Evolutionary conservation across 2,329 filamentous ascomycete species (phyloP), one percentile per base, ranked within the genome.

Genomic region (Ceratocystis destructans): DNA sequence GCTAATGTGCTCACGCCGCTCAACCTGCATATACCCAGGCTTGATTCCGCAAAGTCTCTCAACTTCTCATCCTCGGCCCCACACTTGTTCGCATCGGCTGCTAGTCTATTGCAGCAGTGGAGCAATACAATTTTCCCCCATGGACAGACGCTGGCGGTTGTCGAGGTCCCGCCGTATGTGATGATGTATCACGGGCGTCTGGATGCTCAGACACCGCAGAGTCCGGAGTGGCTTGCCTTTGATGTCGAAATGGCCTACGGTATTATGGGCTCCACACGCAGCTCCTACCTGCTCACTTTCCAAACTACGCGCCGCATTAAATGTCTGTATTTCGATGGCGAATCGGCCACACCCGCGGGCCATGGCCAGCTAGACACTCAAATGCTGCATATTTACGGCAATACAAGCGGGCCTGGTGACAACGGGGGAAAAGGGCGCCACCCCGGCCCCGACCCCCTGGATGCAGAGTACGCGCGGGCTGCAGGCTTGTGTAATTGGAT

Each of bases 211-310:
- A 68, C 74, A 3, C 76, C 79, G 2, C 76, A 78, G 17, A 79
- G 76, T 65, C 79, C 79, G 12, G 80, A 82, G 71, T 82, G 79
- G 79, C 72, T 82, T 25, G 77, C 79, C 5, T 78, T 82, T 69
- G 80, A 82, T 70, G 72, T 79, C 50, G 79, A 78, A 66, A 82
- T 81, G 79, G 75, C 78, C n/a, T 82, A 82, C 69, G 78, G 77
- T 4, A 81, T 82, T 68, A 80, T 80, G 76, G 79, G 79, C 22
- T 72, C 72, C 0, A 73, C 73, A 28, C 73, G 75, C 44, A 71
- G 77, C 63, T 78, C 77, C 7, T 76, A 77, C 67, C 73, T 82
- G 73, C 73, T 81, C 46, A 80, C 77, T 1, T 82, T 79, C 70
- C 76, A 80, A 69, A 79, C 78, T 0, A 78, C 74, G 20, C 75